phyloP scores from a whole-genome alignment of 1,284 basidiomycete species.

The Sporisorium graminicola region DNA sequence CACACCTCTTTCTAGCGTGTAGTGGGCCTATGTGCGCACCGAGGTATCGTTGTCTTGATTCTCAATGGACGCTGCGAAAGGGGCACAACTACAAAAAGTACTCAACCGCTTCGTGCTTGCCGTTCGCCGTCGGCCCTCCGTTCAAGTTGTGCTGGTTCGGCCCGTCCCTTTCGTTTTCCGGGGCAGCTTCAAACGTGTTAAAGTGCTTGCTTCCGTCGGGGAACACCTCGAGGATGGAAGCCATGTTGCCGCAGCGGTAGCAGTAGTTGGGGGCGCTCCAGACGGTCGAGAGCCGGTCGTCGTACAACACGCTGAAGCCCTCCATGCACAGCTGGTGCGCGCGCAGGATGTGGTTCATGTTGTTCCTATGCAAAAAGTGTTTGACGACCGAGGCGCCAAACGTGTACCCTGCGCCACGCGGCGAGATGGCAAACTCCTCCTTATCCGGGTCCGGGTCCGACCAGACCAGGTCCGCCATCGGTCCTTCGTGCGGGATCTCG shows the following conservation, averaged over 20 bases:
- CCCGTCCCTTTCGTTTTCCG: slow-evolving; percentile 84
- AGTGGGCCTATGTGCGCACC: no score
- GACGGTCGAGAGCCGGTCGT: slow-evolving; percentile 93
- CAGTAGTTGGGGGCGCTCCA: slow-evolving; percentile 99
- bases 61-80: not conserved
- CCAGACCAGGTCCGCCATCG: slow-evolving; percentile 99
- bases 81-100: slow-evolving; percentile 64
- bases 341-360: slow-evolving; percentile 96
- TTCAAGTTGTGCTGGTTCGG: slow-evolving; percentile 59
- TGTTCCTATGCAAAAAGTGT: slow-evolving; percentile 90
- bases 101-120: slow-evolving; percentile 59
- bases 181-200: slow-evolving; percentile 98
- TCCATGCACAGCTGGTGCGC: slow-evolving; percentile 99
- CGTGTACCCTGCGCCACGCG: slow-evolving; percentile 97
- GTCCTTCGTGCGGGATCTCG: slow-evolving; percentile 99
- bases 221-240: slow-evolving; percentile 94
- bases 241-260: slow-evolving; percentile 96
- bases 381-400: slow-evolving; percentile 99
- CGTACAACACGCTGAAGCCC: slow-evolving; percentile 93
- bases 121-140: slow-evolving; percentile 30
- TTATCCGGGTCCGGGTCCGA: slow-evolving; percentile 99
- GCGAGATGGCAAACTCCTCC: slow-evolving; percentile 98
- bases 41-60: not conserved
- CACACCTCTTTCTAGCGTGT: no score
- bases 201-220: slow-evolving; percentile 91